Evolutionary conservation across 1,284 basidiomycete genomes (phyloP), one percentile per base, ranked within the genome.

Genomic region (Puccinia horiana): DNA sequence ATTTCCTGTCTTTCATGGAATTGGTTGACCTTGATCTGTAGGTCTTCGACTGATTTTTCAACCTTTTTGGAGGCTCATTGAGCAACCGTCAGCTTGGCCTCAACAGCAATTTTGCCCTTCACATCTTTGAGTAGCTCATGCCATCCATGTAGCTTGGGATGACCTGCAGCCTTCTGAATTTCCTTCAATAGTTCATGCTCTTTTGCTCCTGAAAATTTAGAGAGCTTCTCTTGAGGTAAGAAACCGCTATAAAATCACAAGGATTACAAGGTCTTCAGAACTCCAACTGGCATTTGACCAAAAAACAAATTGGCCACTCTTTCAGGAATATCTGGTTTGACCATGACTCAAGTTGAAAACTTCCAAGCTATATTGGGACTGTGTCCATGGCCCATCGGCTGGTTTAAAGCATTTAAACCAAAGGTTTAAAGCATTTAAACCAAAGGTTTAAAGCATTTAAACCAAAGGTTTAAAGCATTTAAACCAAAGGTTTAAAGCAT

Each of bases 201-300:
- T 3, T 89, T 90, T 95, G 99, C 96, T 77, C 91, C 91, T 5
- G 97, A 95, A 85, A 99, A 99, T 85, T 94, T 93, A 12, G 94
- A 92, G 2, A 99, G 97, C 85, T 93, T 93, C 88, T 99, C 97
- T 87, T 99, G 97, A 8, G 97, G 96, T 70, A 99, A 89, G 89
- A 99, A 99, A 0, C 94, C 93, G 86, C 94, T 94, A 84, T 63
- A 52, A 40, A n/a, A 29, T 52, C 11, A 20, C 65, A 74, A n/a
- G 65, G 69, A 26, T n/a, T n/a, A n/a, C n/a, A n/a, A n/a, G n/a
- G n/a, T n/a, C n/a, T n/a, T n/a, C n/a, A n/a, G n/a, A n/a, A n/a
- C n/a, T n/a, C n/a, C n/a, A n/a, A n/a, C n/a, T n/a, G n/a, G n/a
- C n/a, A n/a, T n/a, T n/a, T n/a, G n/a, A n/a, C n/a, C n/a, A n/a